Evolutionary conservation across 2,329 filamentous ascomycete species (phyloP), one percentile per base, ranked within the genome.

Genomic region (Xylaria sp.): DNA sequence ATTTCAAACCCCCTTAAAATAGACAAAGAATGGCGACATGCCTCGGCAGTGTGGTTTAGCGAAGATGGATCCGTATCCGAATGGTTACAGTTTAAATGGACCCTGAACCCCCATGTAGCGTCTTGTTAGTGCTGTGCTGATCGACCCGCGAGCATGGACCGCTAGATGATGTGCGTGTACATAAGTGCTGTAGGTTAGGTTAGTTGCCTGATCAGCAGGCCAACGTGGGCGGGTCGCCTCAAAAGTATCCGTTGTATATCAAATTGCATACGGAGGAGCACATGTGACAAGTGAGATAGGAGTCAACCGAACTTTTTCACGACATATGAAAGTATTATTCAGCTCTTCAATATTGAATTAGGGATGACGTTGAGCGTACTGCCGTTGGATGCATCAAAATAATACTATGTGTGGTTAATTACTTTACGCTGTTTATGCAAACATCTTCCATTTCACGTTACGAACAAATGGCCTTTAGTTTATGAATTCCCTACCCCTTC

Each of bases 71-170:
- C 9, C 18, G 18, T 18, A 56, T 25, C 18, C 9, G 3, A 15
- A 13, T 46, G 6, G 13, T 18, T 56, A 39, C n/a, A 13, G 10
- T 28, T 8, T 41, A 6, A 10, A 39, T 25, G 20, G 55, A 58
- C 39, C 55, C 36, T 57, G 25, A 13, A 57, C 12, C 31, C 36
- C 12, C 18, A 28, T 6, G 13, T 58, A 46, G 39, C 55, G 55
- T 43, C 18, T 41, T 6, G 13, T 18, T 56, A 25, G 33, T 41
- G 33, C n/a, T n/a, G 39, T 31, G 55, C 36, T 28, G 13, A 31
- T 58, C 55, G 55, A 58, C 36, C 36, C 55, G 55, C 39, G 39
- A 31, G 13, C 12, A 23, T 46, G 36, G 55, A 13, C 12, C 28
- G 9, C 18, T 52, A 52, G 25, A 52, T 18, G 49, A 52, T 31